A percentile compares a stretch with the other conserved stretches of the same genome.
Conservation (phyloP, 73 alveolate species). For the Paramecium primaurelia region DNA sequence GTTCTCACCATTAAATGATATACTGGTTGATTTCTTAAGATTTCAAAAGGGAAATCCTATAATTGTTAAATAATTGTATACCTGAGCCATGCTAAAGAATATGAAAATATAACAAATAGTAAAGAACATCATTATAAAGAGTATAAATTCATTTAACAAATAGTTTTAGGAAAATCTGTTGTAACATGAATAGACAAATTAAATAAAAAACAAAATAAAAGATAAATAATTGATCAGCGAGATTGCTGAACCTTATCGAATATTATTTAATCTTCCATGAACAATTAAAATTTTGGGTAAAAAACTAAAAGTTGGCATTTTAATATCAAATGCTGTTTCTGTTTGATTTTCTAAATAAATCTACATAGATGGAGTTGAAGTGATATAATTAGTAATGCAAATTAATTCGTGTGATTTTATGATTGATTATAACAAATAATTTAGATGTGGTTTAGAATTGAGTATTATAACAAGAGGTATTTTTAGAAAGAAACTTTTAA, state of each 20-base stretch:
- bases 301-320: background rate
- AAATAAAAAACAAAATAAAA: background rate
- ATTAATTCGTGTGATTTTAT: background rate
- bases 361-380: background rate
- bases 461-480: background rate
- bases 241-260: background rate
- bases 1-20: background rate
- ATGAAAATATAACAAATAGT: background rate
- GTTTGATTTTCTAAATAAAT: background rate
- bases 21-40: background rate
- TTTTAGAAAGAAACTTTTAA: background rate
- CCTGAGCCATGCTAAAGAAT: background rate
- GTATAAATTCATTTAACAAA: background rate
- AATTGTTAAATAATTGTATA: background rate
- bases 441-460: background rate
- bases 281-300: background rate
- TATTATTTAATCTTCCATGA: background rate
- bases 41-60: background rate
- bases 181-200: background rate
- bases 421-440: background rate
- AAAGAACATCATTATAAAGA: background rate
- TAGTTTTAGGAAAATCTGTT: background rate
- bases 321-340: background rate
- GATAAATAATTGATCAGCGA: background rate
- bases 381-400: background rate